Percentiles rank a stretch among this genome's conserved stretches.
Evolutionary conservation across 805 yeast genomes (phyloP).

Genomic region (Clavispora asparagi): DNA sequence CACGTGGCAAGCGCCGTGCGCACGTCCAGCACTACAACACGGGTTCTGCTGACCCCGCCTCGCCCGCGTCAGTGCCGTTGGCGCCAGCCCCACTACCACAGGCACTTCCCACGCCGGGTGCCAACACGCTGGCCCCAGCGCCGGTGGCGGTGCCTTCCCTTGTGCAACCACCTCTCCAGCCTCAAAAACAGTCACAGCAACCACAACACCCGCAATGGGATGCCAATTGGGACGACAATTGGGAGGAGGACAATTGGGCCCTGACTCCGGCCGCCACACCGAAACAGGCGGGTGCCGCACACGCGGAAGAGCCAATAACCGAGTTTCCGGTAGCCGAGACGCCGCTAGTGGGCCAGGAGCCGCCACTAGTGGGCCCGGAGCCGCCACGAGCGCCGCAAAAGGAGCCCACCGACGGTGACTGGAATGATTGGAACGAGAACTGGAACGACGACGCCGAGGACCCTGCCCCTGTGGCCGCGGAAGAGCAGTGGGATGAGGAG

Average conservation of each 20-base stretch:
- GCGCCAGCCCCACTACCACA: background rate
- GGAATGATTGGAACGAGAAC: constrained; percentile 12
- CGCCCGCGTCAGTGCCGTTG: background rate
- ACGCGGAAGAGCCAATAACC: constrained; percentile 2
- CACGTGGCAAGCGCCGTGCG: constrained; percentile 10
- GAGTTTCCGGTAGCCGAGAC: background rate
- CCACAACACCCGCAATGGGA: background rate
- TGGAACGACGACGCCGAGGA: constrained; percentile 12
- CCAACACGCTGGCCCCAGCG: background rate
- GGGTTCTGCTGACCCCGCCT: background rate
- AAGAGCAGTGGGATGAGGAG: background rate
- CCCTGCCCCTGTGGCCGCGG: background rate
- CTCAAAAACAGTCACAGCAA: background rate
- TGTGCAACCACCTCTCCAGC: background rate
- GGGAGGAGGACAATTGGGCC: constrained; percentile 1
- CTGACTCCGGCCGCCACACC: background rate
- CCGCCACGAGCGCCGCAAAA: background rate
- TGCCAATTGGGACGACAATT: constrained; percentile 1
- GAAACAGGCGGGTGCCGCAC: background rate
- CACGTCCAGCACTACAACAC: constrained; percentile 14
- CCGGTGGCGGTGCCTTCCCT: background rate
- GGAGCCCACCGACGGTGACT: background rate
- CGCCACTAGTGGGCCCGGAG: no score
- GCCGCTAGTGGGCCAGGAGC: no score
- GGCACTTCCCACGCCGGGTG: background rate